A percentile compares a stretch with the other conserved stretches of the same genome.
Evolutionary conservation across 2,329 filamentous ascomycete species (phyloP).

Genomic region (Fusarium sterilihyphosum): DNA sequence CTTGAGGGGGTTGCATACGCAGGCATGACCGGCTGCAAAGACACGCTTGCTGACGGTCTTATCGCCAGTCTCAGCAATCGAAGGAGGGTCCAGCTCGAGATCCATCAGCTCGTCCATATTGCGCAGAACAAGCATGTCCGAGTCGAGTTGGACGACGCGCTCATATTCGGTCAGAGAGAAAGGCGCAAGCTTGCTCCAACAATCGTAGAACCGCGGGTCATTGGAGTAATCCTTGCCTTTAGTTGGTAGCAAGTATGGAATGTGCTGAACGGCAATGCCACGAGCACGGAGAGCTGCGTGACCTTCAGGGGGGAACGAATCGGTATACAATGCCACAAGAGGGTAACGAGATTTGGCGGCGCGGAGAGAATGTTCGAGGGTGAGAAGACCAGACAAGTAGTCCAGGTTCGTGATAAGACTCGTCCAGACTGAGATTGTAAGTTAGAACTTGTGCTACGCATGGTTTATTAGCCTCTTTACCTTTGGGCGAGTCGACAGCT

Average conservation of each 20-base stretch:
- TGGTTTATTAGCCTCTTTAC: conserved; percentile 28
- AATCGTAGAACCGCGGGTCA: conserved; percentile 88
- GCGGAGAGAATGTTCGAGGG: conserved; percentile 81
- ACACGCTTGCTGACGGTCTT: conserved; percentile 62
- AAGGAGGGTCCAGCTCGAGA: conserved; percentile 70
- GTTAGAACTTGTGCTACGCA: not conserved
- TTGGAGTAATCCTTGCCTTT: conserved; percentile 73
- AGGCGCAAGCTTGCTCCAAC: conserved; percentile 86
- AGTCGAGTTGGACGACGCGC: conserved; percentile 84
- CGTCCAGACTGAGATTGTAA: conserved; percentile 75
- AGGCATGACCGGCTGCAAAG: conserved; percentile 86
- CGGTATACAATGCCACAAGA: conserved; percentile 84
- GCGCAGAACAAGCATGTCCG: conserved; percentile 82
- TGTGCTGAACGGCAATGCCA: conserved; percentile 73
- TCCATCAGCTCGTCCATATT: conserved; percentile 97
- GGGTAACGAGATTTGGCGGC: conserved; percentile 74
- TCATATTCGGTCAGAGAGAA: conserved; percentile 82
- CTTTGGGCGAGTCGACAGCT: conserved; percentile 53
- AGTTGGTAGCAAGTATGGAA: conserved; percentile 77
- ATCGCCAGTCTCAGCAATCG: conserved; percentile 37
- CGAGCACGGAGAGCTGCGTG: conserved; percentile 75
- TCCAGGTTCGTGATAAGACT: conserved; percentile 85
- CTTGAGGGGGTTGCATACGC: conserved; percentile 83
- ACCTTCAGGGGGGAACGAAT: conserved; percentile 75
- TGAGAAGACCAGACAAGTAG: conserved; percentile 85